phyloP scores from a whole-genome alignment of 2,329 filamentous ascomycete species.

The Taxawa tesnikishii region DNA sequence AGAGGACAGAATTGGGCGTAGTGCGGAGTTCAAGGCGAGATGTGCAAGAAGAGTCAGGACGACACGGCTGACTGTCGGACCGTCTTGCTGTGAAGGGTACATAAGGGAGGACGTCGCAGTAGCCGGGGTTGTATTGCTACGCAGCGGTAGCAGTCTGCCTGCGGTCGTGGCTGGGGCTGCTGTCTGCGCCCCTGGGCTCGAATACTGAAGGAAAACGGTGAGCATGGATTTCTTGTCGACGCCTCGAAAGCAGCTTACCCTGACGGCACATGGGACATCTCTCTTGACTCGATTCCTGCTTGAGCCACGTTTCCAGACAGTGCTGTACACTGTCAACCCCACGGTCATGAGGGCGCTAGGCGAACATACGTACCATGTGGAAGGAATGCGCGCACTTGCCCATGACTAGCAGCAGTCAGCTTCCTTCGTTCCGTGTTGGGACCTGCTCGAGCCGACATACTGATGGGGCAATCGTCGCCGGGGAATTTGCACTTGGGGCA shows the following conservation, averaged over 20 bases:
- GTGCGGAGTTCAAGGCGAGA: too few relatives aligned
- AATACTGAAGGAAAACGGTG: constrained; percentile 11
- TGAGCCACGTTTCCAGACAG: constrained; percentile 92
- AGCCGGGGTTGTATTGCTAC: too few relatives aligned
- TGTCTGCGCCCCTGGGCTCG: constrained; percentile 18
- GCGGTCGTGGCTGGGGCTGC: constrained; percentile 1
- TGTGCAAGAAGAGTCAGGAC: too few relatives aligned
- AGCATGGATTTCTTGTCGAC: not conserved
- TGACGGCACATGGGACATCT: constrained; percentile 98
- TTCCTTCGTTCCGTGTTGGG: constrained; percentile 1
- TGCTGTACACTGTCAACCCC: constrained; percentile 44
- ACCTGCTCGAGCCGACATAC: constrained; percentile 40
- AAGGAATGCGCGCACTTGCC: constrained; percentile 97
- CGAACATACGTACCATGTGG: constrained; percentile 59
- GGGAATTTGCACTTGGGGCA: constrained; percentile 98
- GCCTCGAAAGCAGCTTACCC: constrained; percentile 22
- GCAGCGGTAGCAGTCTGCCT: not conserved
- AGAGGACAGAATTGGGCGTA: too few relatives aligned
- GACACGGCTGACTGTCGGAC: too few relatives aligned
- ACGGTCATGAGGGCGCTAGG: not conserved
- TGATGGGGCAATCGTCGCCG: constrained; percentile 84
- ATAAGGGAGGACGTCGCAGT: too few relatives aligned
- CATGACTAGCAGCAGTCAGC: constrained; percentile 51
- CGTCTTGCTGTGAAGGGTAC: too few relatives aligned
- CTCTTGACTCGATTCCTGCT: constrained; percentile 83